Percentiles rank a stretch among this genome's conserved stretches.
These are phyloP conservation scores for Arthrobotrys sphaeroides DNA, from an alignment of 2,329 filamentous ascomycete genomes.

Conservation along the genomic window DNA sequence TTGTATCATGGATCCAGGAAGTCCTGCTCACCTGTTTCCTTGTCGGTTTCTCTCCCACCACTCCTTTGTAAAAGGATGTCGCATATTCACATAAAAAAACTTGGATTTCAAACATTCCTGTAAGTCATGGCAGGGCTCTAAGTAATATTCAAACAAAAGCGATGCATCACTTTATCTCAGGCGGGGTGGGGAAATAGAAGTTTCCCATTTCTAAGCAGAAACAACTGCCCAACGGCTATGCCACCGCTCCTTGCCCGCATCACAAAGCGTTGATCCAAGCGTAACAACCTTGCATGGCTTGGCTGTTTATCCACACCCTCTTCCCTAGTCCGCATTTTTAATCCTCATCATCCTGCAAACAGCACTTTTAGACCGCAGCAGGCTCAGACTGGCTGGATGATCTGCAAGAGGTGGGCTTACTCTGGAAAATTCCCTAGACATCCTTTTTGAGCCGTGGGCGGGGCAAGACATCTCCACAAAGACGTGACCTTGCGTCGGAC, in stretches of 20 bases:
- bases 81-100: conserved; percentile 28
- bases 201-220: conserved; percentile 44
- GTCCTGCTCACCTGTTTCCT: conserved; percentile 11
- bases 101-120: conserved; percentile 16
- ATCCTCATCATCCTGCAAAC: conserved; percentile 35
- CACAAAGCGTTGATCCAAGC: conserved; percentile 52
- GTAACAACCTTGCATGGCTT: conserved; percentile 52
- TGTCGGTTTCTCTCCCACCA: conserved; percentile 12
- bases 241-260: conserved; percentile 33
- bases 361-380: conserved; percentile 14
- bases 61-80: conserved; percentile 10
- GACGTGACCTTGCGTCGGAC: conserved; percentile 34
- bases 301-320: conserved; percentile 51
- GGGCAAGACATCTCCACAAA: conserved; percentile 14
- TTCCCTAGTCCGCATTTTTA: conserved; percentile 43
- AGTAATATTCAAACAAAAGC: conserved; percentile 2
- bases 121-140: conserved; percentile 10
- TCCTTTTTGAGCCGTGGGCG: conserved; percentile 27
- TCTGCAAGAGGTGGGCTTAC: conserved; percentile 31
- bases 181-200: conserved; percentile 35
- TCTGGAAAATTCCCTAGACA: conserved; percentile 36
- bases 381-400: conserved; percentile 26
- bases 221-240: neutral
- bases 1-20: conserved; percentile 42
- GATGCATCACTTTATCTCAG: conserved; percentile 37